A percentile compares a stretch with the other conserved stretches of the same genome.
phyloP scores from a whole-genome alignment of 805 yeast genomes.

The Yamadazyma endophytica region DNA sequence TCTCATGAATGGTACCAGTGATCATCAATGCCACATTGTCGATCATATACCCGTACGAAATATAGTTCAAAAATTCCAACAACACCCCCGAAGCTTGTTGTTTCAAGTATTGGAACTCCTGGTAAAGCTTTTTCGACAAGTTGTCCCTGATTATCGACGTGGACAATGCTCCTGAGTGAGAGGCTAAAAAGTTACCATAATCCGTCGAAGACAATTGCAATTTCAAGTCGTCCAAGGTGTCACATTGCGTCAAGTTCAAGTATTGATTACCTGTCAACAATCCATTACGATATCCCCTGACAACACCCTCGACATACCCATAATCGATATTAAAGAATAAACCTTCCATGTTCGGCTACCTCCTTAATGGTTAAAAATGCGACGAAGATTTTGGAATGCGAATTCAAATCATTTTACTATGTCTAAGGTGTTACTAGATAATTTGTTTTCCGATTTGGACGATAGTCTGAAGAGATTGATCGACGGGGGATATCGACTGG shows the following conservation, averaged over 20 bases:
- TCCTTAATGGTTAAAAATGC: background rate
- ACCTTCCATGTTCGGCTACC: constrained; percentile 70
- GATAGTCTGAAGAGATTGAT: constrained; percentile 17
- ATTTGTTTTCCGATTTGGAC: constrained; percentile 24
- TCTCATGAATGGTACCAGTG: constrained; percentile 93
- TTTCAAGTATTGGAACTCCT: constrained; percentile 80
- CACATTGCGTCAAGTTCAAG: constrained; percentile 92
- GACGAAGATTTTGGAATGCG: background rate
- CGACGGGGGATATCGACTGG: constrained; percentile 13
- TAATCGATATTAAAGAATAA: constrained; percentile 82
- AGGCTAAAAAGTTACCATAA: constrained; percentile 85
- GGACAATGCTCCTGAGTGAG: constrained; percentile 76
- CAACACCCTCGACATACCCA: constrained; percentile 92
- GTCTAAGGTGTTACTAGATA: constrained; percentile 32
- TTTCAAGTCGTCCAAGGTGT: constrained; percentile 87
- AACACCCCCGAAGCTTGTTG: constrained; percentile 80
- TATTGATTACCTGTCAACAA: constrained; percentile 75
- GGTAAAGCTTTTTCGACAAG: constrained; percentile 68
- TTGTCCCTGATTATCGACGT: constrained; percentile 83
- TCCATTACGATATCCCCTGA: constrained; percentile 90
- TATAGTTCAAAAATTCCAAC: constrained; percentile 81
- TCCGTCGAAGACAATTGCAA: constrained; percentile 94
- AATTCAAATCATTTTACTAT: constrained; percentile 8
- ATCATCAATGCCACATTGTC: constrained; percentile 95
- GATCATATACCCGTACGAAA: constrained; percentile 96